A percentile compares a stretch with the other conserved stretches of the same genome.
phyloP scores from a whole-genome alignment of 257 asterid genomes.

The Rubia yunnanensis region DNA sequence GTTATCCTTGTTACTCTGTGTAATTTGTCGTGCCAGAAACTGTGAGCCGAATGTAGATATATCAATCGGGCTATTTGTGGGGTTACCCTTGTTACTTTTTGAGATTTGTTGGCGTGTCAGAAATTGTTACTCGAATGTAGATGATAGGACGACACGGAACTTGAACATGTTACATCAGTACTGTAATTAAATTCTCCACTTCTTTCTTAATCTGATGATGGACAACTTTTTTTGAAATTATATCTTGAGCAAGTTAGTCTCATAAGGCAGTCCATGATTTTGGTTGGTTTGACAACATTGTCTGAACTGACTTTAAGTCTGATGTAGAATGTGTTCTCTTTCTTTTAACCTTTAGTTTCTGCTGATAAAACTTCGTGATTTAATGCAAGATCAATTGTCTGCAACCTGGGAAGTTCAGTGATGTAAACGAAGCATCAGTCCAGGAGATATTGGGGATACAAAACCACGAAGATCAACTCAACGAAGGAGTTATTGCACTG shows the following conservation, averaged over 20 bases:
- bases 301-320: neutral
- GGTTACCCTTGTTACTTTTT: too few species aligned
- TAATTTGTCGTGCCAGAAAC: too few species aligned
- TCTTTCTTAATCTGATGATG: too few species aligned
- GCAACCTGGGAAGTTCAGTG: conserved; percentile 3
- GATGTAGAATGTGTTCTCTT: neutral
- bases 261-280: neutral
- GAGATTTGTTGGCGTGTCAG: too few species aligned
- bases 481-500: conserved; percentile 34
- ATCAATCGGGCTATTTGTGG: too few species aligned
- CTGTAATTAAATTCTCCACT: neutral
- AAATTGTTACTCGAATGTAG: too few species aligned
- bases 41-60: too few species aligned
- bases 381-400: conserved; percentile 1
- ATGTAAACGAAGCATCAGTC: conserved; percentile 15
- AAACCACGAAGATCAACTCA: conserved; percentile 20
- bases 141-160: too few species aligned
- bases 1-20: too few species aligned
- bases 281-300: neutral
- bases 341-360: neutral
- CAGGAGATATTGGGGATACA: conserved; percentile 30
- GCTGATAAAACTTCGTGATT: neutral
- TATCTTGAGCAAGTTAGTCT: too few species aligned
- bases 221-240: too few species aligned
- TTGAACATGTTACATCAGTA: too few species aligned